Evolutionary conservation across 495 filamentous ascomycete species (phyloP).

Genomic region (Penicillium coprophilum): DNA sequence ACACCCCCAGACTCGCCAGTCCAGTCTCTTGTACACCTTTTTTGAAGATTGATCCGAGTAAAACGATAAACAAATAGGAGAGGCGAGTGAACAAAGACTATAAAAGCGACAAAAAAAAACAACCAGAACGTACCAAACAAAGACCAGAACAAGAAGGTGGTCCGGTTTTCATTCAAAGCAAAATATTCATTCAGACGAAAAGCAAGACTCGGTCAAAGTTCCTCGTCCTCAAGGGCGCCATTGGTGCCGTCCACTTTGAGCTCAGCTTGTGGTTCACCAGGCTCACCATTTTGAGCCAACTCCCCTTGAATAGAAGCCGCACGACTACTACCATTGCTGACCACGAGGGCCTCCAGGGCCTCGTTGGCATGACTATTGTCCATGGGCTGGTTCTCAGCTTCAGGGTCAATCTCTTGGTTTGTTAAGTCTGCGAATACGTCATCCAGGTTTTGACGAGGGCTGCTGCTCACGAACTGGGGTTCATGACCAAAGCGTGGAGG

Average conservation of each 20-base stretch:
- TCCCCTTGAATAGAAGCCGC: constrained; percentile 24
- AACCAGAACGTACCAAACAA: constrained; percentile 2
- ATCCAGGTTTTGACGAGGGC: constrained; percentile 45
- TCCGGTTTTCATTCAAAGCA: constrained; percentile 5
- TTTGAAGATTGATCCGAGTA: constrained; percentile 14
- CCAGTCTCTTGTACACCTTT: constrained; percentile 25
- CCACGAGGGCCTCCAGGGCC: constrained; percentile 46
- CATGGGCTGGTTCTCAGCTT: constrained; percentile 37
- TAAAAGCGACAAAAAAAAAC: constrained; percentile 9
- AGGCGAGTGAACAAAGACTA: constrained; percentile 12
- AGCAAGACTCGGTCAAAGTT: constrained; percentile 19
- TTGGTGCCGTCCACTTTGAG: neutral
- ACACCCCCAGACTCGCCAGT: constrained; percentile 23
- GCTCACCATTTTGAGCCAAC: constrained; percentile 5
- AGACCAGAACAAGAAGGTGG: constrained; percentile 8
- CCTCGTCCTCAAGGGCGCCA: constrained; percentile 10
- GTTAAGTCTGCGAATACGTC: constrained; percentile 51
- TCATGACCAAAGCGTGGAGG: constrained; percentile 40
- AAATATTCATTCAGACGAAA: constrained; percentile 9
- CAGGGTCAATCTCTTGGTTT: constrained; percentile 44
- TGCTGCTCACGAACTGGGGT: constrained; percentile 37
- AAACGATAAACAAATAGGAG: constrained; percentile 6
- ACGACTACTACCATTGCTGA: constrained; percentile 38
- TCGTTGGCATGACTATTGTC: constrained; percentile 50
- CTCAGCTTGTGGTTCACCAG: constrained; percentile 5